A percentile compares a stretch with the other conserved stretches of the same genome.
These are phyloP conservation scores for Rhizomucor pusillus DNA, from an alignment of 371 early-diverging fungal genomes.

Conservation along the genomic window DNA sequence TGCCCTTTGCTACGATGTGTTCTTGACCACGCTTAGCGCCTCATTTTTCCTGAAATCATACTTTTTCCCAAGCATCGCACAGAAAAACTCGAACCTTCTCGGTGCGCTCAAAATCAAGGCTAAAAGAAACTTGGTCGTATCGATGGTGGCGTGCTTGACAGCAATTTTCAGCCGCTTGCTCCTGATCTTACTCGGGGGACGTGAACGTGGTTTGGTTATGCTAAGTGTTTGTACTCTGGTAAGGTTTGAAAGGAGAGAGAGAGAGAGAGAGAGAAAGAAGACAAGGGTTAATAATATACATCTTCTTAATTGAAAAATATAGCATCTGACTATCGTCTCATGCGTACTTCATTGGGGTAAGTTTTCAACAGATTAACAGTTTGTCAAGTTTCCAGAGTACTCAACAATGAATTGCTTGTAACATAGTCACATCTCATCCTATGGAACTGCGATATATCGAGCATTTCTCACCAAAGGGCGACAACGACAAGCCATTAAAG, in stretches of 20 bases:
- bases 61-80: slow-evolving; percentile 31
- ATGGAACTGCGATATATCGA: slow-evolving; percentile 34
- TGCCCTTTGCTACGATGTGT: slow-evolving; percentile 45
- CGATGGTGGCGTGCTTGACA: slow-evolving; percentile 28
- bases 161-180: slow-evolving; percentile 39
- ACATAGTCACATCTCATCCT: slow-evolving; percentile 35
- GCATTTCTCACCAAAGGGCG: slow-evolving; percentile 18
- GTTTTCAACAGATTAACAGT: no score
- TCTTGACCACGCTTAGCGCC: slow-evolving; percentile 35
- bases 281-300: neutral
- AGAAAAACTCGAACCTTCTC: slow-evolving; percentile 31
- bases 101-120: slow-evolving; percentile 46
- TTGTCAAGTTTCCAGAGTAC: no score
- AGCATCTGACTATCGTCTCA: slow-evolving; percentile 30
- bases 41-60: slow-evolving; percentile 44
- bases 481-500: slow-evolving; percentile 41
- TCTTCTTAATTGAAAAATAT: slow-evolving; percentile 1
- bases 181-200: slow-evolving; percentile 30
- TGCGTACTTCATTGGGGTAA: slow-evolving; percentile 42
- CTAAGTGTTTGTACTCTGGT: slow-evolving; percentile 32
- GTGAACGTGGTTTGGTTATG: slow-evolving; percentile 39
- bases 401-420: neutral
- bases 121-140: slow-evolving; percentile 42
- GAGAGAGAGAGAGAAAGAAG: no score
- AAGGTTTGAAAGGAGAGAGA: slow-evolving; percentile 2